Percentiles rank a stretch among this genome's conserved stretches.
Conservation (phyloP, 116 monocot genomes). For the Phalaenopsis hybrid region DNA sequence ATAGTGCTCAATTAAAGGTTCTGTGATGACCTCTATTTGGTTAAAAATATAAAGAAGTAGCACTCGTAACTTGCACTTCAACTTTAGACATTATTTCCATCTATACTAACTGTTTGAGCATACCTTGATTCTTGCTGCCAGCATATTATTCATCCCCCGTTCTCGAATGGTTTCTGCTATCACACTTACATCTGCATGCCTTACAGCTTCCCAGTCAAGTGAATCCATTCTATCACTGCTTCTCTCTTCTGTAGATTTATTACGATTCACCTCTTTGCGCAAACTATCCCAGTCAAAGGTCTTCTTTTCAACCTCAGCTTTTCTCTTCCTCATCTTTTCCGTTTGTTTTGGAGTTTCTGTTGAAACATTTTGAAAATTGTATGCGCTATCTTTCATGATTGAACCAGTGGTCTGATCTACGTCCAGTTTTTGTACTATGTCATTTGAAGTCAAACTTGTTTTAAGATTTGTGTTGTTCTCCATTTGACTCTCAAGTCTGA, state of each 20-base stretch:
- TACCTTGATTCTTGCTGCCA: constrained; percentile 76
- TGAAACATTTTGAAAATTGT: constrained; percentile 13
- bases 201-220: constrained; percentile 62
- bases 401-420: not conserved
- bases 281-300: constrained; percentile 65
- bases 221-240: constrained; percentile 41
- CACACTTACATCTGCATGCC: constrained; percentile 41
- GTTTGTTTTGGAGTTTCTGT: constrained; percentile 9
- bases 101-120: not conserved
- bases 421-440: not conserved
- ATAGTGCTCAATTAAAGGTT: not conserved
- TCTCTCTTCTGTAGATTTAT: constrained; percentile 32
- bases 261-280: constrained; percentile 32
- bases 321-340: constrained; percentile 22
- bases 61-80: not conserved
- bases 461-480: constrained; percentile 1
- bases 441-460: constrained; percentile 1
- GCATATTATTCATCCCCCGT: constrained; percentile 67
- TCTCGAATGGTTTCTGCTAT: constrained; percentile 60
- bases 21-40: not conserved
- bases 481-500: constrained; percentile 8
- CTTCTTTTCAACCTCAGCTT: constrained; percentile 21
- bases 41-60: not conserved
- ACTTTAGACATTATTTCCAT: not conserved
- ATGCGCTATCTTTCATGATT: constrained; percentile 14